phyloP scores from a whole-genome alignment of 306 rosid genomes.

The Prunus dulcis region DNA sequence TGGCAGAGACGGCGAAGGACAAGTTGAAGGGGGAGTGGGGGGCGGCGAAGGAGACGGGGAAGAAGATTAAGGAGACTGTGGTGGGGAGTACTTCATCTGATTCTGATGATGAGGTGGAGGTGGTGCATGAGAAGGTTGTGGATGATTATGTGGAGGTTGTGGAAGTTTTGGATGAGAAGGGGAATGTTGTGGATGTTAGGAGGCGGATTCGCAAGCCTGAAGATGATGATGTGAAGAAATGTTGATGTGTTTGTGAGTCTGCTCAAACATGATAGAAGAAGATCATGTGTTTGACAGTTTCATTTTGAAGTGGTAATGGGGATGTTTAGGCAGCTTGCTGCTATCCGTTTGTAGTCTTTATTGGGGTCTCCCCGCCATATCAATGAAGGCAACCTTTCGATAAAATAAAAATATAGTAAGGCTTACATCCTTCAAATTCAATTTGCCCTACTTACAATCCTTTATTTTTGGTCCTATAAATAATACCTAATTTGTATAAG shows the following conservation, averaged over 20 bases:
- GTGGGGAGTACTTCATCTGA: not conserved
- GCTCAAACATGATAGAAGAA: not conserved
- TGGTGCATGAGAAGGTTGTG: not conserved
- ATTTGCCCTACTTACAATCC: accelerated
- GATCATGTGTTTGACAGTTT: not conserved
- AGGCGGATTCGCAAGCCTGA: not conserved
- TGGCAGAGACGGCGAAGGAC: slow-evolving; percentile 4
- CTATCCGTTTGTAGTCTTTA: no score
- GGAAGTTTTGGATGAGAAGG: not conserved
- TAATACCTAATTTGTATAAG: no score
- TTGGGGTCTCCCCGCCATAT: no score
- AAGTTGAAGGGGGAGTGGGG: slow-evolving; percentile 1
- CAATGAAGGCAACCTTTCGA: no score
- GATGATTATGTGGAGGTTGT: no score
- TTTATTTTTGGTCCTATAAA: no score
- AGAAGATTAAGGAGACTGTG: slow-evolving; percentile 43
- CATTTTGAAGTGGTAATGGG: no score
- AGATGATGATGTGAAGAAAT: not conserved
- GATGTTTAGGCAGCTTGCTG: no score
- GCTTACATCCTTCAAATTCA: no score
- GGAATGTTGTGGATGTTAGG: not conserved
- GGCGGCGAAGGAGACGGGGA: slow-evolving; percentile 37
- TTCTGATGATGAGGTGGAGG: not conserved
- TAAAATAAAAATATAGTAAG: no score
- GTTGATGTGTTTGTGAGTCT: not conserved